Conservation (phyloP, 2,329 filamentous ascomycete species). For the Colletotrichum agaves region DNA sequence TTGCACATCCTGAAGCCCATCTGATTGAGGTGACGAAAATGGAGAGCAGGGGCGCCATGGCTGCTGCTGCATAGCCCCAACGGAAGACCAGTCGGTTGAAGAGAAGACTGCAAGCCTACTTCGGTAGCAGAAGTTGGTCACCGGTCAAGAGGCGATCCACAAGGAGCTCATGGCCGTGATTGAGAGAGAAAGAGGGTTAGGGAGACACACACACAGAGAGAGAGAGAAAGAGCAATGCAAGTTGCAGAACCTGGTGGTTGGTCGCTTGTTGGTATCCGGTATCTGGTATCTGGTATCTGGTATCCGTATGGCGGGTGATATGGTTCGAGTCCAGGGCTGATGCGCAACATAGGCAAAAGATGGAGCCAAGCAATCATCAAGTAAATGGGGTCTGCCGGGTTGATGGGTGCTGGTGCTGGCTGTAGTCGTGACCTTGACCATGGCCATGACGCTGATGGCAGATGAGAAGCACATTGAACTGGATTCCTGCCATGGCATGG, state of each 20-base stretch:
- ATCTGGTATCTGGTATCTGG: no score
- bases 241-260: no score
- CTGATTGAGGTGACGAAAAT: slow-evolving; percentile 8
- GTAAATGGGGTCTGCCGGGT: background rate
- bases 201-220: no score
- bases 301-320: background rate
- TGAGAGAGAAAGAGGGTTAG: no score
- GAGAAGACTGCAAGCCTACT: background rate
- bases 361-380: background rate
- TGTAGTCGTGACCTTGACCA: background rate
- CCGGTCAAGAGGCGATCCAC: background rate
- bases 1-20: slow-evolving; percentile 17
- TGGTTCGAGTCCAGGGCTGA: background rate
- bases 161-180: background rate
- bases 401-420: background rate
- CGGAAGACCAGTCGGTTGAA: background rate
- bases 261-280: no score
- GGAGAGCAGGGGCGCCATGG: background rate
- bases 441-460: slow-evolving; percentile 1
- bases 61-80: background rate
- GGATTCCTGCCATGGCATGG: slow-evolving; percentile 3
- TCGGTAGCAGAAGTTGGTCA: background rate
- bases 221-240: background rate
- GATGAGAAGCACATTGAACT: slow-evolving; percentile 6
- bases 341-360: slow-evolving; percentile 7